Base-by-base conservation (phyloP, 2,329 filamentous ascomycete genomes). In the Teratosphaeria zuluensis region DNA sequence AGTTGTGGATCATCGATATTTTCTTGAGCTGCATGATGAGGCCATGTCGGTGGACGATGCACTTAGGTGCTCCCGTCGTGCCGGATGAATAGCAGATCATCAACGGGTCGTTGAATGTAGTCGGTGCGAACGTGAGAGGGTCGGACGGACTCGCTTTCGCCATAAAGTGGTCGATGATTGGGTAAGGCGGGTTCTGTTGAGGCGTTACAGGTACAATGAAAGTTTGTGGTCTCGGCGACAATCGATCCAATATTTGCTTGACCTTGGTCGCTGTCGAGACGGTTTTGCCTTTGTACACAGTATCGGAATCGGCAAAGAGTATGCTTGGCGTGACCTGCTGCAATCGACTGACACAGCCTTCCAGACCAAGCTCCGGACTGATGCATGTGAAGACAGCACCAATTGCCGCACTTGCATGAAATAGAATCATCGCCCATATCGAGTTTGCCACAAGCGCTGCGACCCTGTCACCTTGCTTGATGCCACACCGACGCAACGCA, bases 361-460 rank as follows among this genome's bases (percentile, higher is more conserved):
- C 65, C 1, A 64, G 55, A 1, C 76, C 76, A 55, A 77, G 69
- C 64, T 78, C 76, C 1, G 75, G 75, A n/a, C 71, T 69, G 61
- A 78, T 76, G 11, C 70, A 75, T 1, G 75, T 76, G 66, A 75
- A 78, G 52, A 77, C 73, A 4, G 74, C 75, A 4, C 75, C 76
- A 28, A 78, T 72, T 16, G 71, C 72, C 3, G 74, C 74, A 24
- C 67, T 68, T 9, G 75, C 75, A 52, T 78, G 69, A 55, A 76
- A 75, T 6, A 77, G 62, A 0, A 75, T 71, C 60, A 77, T 70
- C 0, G 73, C 73, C 69, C 73, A 75, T 7, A 75, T 69, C 32
- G 74, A 76, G 12, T 75, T 77, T 7, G 74, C 73, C 38, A 77
- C 74, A 4, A 77, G 65, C 1, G 74, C 76, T 35, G 70, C 74